Percentiles rank a stretch among this genome's conserved stretches.
These are phyloP conservation scores for Diaporthe aspalathi DNA, from an alignment of 2,329 filamentous ascomycete genomes.

Conservation along the genomic window DNA sequence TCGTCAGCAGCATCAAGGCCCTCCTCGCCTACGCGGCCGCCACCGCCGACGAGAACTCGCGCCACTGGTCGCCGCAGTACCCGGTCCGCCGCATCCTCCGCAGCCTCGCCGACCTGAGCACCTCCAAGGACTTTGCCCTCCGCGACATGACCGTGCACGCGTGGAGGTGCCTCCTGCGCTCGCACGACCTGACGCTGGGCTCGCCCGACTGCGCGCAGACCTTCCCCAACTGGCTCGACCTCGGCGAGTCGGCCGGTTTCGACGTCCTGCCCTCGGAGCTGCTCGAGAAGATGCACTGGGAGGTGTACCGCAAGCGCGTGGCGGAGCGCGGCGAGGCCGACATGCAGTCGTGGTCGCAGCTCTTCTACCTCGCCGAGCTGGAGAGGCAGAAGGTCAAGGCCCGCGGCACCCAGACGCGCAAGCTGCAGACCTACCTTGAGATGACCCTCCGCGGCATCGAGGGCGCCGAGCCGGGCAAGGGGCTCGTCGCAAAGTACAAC, in stretches of 20 bases:
- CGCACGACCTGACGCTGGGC: slow-evolving; percentile 28
- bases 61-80: slow-evolving; percentile 33
- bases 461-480: not conserved
- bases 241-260: slow-evolving; percentile 35
- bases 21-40: slow-evolving; percentile 34
- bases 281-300: slow-evolving; percentile 31
- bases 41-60: slow-evolving; percentile 24
- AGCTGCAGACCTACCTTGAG: slow-evolving; percentile 16
- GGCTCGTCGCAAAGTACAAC: slow-evolving; percentile 26
- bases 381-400: slow-evolving; percentile 37
- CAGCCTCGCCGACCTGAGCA: slow-evolving; percentile 23
- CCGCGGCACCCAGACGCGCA: not conserved
- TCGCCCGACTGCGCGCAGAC: slow-evolving; percentile 19
- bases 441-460: slow-evolving; percentile 24
- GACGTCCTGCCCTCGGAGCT: slow-evolving; percentile 26
- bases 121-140: slow-evolving; percentile 27
- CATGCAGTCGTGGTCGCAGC: slow-evolving; percentile 20
- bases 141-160: slow-evolving; percentile 33
- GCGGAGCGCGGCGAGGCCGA: not conserved
- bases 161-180: slow-evolving; percentile 34
- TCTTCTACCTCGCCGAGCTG: slow-evolving; percentile 35
- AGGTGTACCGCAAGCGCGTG: slow-evolving; percentile 21
- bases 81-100: slow-evolving; percentile 35
- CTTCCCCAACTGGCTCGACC: slow-evolving; percentile 36
- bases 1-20: slow-evolving; percentile 25